These are phyloP conservation scores for Puya raimondii DNA, from an alignment of 176 grass and related monocot genomes.

Conservation along the genomic window DNA sequence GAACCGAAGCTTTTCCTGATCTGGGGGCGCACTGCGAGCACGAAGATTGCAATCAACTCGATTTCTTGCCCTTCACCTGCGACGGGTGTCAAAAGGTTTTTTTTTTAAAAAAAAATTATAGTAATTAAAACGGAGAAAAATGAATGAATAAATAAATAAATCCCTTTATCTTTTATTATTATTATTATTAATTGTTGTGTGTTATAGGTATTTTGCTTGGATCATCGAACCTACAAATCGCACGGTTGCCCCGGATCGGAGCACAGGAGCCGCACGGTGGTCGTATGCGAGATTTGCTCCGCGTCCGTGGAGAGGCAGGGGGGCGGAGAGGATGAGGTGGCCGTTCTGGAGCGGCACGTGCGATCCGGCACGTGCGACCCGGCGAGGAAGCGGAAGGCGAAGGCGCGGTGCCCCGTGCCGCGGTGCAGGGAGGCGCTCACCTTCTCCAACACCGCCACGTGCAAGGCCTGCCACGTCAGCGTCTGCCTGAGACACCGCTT, in stretches of 20 bases:
- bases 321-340: conserved; percentile 20
- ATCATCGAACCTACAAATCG: conserved; percentile 39
- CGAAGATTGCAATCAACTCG: conserved; percentile 64
- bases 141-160: background rate
- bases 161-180: background rate
- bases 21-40: conserved; percentile 70
- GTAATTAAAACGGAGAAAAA: background rate
- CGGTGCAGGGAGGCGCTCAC: conserved; percentile 67
- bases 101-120: too few species aligned
- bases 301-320: conserved; percentile 46
- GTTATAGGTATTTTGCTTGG: conserved; percentile 41
- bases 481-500: conserved; percentile 69
- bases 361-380: conserved; percentile 52
- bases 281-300: conserved; percentile 58
- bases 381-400: conserved; percentile 54
- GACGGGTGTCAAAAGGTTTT: conserved; percentile 48
- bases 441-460: conserved; percentile 49
- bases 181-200: too few species aligned
- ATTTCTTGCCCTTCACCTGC: conserved; percentile 82
- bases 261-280: conserved; percentile 47
- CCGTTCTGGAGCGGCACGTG: conserved; percentile 30
- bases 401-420: conserved; percentile 43
- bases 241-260: conserved; percentile 60
- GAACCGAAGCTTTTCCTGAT: conserved; percentile 66
- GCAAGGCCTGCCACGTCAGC: conserved; percentile 40